Conservation (phyloP, 2,329 filamentous ascomycete genomes). For the Diaporthe sp. region DNA sequence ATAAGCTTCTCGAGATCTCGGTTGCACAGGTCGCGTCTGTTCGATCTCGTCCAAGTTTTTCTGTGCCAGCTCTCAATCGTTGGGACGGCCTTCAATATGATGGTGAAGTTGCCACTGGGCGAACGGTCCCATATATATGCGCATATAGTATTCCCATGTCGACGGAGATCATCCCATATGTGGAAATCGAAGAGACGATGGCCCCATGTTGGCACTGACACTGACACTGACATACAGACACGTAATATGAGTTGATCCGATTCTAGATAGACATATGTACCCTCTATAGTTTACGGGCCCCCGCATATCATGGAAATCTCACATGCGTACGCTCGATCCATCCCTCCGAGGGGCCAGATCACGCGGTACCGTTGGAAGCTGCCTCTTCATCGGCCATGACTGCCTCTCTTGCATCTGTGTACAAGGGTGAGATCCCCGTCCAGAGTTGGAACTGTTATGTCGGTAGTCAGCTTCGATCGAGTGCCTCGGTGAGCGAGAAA, state of each 20-base stretch:
- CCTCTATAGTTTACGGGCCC: conserved; percentile 2
- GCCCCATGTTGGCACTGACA: neutral
- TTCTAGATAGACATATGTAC: neutral
- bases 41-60: conserved; percentile 19
- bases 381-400: conserved; percentile 60
- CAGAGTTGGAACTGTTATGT: conserved; percentile 79
- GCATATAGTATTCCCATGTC: neutral
- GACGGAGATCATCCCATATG: conserved; percentile 13
- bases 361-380: conserved; percentile 8
- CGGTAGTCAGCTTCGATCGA: conserved; percentile 44
- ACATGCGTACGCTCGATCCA: conserved; percentile 7
- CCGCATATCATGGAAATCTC: neutral
- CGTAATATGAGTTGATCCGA: conserved; percentile 10
- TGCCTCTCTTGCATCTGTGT: conserved; percentile 75
- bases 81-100: neutral
- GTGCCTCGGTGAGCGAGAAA: neutral
- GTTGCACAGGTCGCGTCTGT: neutral
- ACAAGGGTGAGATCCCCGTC: conserved; percentile 85
- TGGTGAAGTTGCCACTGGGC: conserved; percentile 8
- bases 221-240: conserved; percentile 6
- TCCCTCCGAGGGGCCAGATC: neutral
- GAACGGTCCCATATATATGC: conserved; percentile 23
- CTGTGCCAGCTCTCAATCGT: conserved; percentile 5
- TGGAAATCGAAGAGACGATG: conserved; percentile 12
- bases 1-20: conserved; percentile 28